Evolutionary conservation across 345 rosid genomes (phyloP).

Genomic region (Lepidium sativum): DNA sequence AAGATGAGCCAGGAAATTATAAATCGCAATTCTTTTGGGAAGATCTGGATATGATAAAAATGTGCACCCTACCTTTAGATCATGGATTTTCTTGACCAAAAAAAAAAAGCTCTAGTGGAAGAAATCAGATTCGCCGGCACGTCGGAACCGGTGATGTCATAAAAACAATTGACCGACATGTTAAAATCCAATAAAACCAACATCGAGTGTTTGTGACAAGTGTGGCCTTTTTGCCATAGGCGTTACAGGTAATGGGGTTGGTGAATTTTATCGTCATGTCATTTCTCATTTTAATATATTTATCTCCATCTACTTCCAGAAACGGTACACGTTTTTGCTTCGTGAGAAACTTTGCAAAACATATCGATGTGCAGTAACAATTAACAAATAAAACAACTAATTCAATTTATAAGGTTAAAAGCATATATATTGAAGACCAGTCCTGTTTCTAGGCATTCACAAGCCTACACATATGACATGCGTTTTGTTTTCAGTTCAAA

Average conservation of each 20-base stretch:
- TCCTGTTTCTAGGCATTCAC: slow-evolving; percentile 26
- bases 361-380: not conserved
- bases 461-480: slow-evolving; percentile 15
- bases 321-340: not conserved
- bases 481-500: slow-evolving; percentile 23
- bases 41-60: not conserved
- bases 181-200: not conserved
- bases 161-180: not conserved
- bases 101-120: not conserved
- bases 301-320: not conserved
- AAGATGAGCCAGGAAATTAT: not conserved
- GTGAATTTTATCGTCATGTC: slow-evolving; percentile 1
- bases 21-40: not conserved
- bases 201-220: not conserved
- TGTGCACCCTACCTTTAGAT: not conserved
- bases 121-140: slow-evolving; percentile 1
- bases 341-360: not conserved
- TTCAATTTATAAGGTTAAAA: not conserved
- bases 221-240: not conserved
- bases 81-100: not conserved
- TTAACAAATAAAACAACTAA: not conserved
- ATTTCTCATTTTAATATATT: not conserved
- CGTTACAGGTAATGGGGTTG: slow-evolving; percentile 21
- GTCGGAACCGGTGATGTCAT: slow-evolving; percentile 10
- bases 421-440: not conserved